Percentiles rank a stretch among this genome's conserved stretches.
Evolutionary conservation across 2,329 filamentous ascomycete species (phyloP).

Genomic region (Cladosporium velox): DNA sequence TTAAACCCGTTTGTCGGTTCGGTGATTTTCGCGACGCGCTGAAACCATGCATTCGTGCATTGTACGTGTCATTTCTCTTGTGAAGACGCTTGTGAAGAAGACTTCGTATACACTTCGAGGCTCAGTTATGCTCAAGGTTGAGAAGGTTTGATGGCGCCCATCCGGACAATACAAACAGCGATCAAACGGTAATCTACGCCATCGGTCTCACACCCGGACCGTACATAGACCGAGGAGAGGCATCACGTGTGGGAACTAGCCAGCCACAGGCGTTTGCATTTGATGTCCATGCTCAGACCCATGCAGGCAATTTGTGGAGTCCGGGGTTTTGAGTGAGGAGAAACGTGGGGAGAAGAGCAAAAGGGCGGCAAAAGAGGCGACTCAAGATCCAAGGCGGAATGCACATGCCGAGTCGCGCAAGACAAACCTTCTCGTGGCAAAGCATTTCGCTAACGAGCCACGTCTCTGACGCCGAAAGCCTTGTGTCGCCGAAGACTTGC

Average conservation of each 20-base stretch:
- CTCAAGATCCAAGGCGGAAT: not conserved
- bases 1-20: not conserved
- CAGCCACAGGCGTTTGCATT: conserved; percentile 4
- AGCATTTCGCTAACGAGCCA: not conserved
- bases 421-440: not conserved
- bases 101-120: no score
- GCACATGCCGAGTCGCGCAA: not conserved
- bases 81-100: not conserved
- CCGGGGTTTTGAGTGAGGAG: conserved; percentile 7
- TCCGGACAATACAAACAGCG: conserved; percentile 3
- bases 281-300: not conserved
- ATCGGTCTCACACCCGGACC: conserved; percentile 9
- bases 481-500: conserved; percentile 2
- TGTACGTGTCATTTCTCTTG: no score
- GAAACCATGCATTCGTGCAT: not conserved
- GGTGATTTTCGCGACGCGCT: not conserved
- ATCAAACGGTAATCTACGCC: not conserved
- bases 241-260: conserved; percentile 8
- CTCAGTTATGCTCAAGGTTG: not conserved
- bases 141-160: not conserved
- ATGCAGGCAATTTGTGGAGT: not conserved
- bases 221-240: not conserved
- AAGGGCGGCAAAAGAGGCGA: not conserved
- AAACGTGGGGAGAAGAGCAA: conserved; percentile 1
- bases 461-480: conserved; percentile 1